phyloP scores from a whole-genome alignment of 306 rosid genomes.

The Sicyos edulis region DNA sequence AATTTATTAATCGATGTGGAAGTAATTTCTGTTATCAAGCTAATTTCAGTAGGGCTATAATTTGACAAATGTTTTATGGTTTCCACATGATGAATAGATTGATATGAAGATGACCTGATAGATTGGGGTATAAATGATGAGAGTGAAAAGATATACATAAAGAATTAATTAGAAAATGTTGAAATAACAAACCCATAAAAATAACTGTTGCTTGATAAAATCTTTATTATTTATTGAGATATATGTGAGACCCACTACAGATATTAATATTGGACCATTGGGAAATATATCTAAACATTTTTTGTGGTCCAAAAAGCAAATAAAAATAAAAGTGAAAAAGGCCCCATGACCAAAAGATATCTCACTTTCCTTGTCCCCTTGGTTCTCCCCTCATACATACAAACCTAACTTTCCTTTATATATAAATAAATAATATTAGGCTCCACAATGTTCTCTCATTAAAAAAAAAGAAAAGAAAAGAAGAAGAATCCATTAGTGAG shows the following conservation, averaged over 20 bases:
- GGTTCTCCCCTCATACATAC: neutral
- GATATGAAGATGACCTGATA: too few relatives aligned
- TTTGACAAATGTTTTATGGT: neutral
- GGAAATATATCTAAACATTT: constrained; percentile 6
- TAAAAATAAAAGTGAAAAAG: constrained; percentile 10
- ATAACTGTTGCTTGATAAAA: neutral
- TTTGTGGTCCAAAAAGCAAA: constrained; percentile 20
- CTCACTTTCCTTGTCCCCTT: constrained; percentile 23
- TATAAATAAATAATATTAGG: constrained; percentile 10
- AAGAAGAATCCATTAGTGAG: neutral
- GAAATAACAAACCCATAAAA: neutral
- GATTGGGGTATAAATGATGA: neutral
- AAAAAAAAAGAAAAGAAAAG: too few relatives aligned
- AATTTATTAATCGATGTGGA: neutral
- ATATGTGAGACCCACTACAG: constrained; percentile 15
- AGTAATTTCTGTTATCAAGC: neutral
- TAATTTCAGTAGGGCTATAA: neutral
- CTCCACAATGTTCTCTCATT: constrained; percentile 1
- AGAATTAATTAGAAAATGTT: neutral
- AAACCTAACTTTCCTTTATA: constrained; percentile 10
- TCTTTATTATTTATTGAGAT: neutral
- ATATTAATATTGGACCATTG: constrained; percentile 17
- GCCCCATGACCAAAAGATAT: constrained; percentile 14
- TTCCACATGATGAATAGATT: neutral
- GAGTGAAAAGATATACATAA: neutral